Evolutionary conservation across 805 yeast genomes (phyloP).

Genomic region (Monosporozyma servazzii): DNA sequence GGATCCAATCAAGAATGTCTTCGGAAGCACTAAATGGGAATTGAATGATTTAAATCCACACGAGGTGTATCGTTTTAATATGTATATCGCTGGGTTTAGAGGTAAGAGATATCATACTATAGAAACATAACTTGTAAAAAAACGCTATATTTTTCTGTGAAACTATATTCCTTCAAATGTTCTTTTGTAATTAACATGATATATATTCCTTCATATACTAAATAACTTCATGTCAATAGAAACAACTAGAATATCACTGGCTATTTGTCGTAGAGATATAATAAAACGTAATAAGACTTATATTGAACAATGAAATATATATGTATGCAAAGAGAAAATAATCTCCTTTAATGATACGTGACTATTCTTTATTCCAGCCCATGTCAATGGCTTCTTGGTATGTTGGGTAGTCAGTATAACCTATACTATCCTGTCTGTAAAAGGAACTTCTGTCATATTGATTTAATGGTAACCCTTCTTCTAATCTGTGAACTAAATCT

Average conservation of each 20-base stretch:
- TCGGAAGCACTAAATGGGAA: slow-evolving; percentile 89
- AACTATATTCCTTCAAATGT: background rate
- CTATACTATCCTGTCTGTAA: slow-evolving; percentile 31
- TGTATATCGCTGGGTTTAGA: slow-evolving; percentile 81
- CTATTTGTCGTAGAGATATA: too few species aligned
- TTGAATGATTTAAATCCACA: slow-evolving; percentile 87
- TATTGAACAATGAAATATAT: background rate
- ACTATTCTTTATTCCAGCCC: background rate
- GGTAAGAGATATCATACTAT: slow-evolving; percentile 95
- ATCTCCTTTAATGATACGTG: background rate
- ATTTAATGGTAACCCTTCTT: slow-evolving; percentile 9
- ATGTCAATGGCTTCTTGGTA: slow-evolving; percentile 17
- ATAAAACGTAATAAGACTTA: too few species aligned
- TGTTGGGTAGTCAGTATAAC: slow-evolving; percentile 37
- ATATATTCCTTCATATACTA: background rate
- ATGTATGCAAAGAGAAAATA: background rate
- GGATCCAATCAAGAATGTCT: slow-evolving; percentile 62
- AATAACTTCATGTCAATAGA: background rate
- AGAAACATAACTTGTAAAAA: slow-evolving; percentile 2
- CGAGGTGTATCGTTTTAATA: slow-evolving; percentile 87
- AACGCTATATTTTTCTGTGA: background rate
- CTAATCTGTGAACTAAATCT: too few species aligned
- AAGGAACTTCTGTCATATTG: slow-evolving; percentile 41
- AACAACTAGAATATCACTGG: background rate
- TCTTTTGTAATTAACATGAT: background rate